These are phyloP conservation scores for Colletotrichum tofieldiae DNA, from an alignment of 2,329 filamentous ascomycete genomes.

Conservation along the genomic window DNA sequence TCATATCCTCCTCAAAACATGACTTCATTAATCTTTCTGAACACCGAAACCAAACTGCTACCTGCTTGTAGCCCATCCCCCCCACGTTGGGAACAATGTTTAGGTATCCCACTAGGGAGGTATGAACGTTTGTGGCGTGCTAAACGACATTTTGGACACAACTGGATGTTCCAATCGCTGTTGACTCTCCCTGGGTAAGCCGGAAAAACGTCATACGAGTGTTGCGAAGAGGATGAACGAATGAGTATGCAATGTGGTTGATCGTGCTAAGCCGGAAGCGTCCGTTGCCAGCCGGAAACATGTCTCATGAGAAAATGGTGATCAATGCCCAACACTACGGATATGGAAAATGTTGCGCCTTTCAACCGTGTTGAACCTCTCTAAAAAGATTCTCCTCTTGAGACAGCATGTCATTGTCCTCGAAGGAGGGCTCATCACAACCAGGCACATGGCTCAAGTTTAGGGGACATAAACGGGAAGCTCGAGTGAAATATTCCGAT, in stretches of 20 bases:
- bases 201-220: background rate
- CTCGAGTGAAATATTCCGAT: background rate
- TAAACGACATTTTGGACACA: background rate
- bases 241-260: too few relatives aligned
- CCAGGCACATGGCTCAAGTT: background rate
- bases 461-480: background rate
- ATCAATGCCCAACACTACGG: background rate
- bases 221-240: background rate
- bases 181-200: background rate
- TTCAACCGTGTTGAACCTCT: background rate
- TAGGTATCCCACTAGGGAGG: too few relatives aligned
- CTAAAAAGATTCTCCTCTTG: background rate
- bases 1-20: background rate
- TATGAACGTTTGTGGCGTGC: background rate
- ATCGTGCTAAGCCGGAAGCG: constrained; percentile 18
- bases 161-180: background rate
- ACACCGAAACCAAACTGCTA: background rate
- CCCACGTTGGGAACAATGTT: background rate
- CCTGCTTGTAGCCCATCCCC: background rate
- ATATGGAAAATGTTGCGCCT: background rate
- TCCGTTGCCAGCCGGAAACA: background rate
- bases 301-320: constrained; percentile 20
- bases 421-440: background rate
- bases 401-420: background rate
- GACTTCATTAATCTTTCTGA: background rate